Evolutionary conservation across 208 protist genomes (phyloP).

Genomic region (Wallacemonas sp.): DNA sequence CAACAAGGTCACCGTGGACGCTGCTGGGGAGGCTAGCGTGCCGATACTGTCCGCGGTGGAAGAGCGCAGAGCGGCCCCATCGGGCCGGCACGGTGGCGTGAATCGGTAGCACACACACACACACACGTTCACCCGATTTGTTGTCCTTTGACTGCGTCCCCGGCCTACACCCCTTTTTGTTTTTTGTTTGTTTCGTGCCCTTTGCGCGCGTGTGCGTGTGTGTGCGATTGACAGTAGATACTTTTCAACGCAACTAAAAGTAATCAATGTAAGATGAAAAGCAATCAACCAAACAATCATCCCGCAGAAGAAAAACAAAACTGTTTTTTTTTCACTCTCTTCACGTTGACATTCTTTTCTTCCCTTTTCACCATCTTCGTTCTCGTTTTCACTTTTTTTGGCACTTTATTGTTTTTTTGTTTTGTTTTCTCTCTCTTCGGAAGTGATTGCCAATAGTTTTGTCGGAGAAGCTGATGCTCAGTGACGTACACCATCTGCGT

Average conservation of each 20-base stretch:
- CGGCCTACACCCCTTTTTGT: too few species aligned
- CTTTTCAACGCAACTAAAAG: not conserved
- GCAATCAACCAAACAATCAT: too few species aligned
- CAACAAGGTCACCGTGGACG: not conserved
- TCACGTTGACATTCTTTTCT: not conserved
- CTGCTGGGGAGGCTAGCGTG: not conserved
- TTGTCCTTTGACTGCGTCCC: too few species aligned
- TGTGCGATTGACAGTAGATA: not conserved
- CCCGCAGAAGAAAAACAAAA: too few species aligned
- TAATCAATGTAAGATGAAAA: too few species aligned
- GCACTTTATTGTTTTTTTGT: not conserved
- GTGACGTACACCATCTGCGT: too few species aligned
- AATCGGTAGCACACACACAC: not conserved
- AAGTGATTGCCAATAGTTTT: too few species aligned
- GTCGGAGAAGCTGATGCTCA: too few species aligned
- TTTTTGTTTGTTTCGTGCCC: not conserved
- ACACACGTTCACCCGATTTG: too few species aligned
- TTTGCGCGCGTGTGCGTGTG: not conserved
- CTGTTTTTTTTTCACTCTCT: too few species aligned
- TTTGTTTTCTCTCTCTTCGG: constrained; percentile 11
- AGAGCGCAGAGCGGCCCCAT: not conserved
- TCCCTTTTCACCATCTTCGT: not conserved
- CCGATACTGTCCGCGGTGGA: constrained; percentile 5
- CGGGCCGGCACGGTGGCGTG: not conserved
- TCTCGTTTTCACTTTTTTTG: not conserved